These are phyloP conservation scores for Pseudonectria foliicola DNA, from an alignment of 2,329 filamentous ascomycete species.

Conservation along the genomic window DNA sequence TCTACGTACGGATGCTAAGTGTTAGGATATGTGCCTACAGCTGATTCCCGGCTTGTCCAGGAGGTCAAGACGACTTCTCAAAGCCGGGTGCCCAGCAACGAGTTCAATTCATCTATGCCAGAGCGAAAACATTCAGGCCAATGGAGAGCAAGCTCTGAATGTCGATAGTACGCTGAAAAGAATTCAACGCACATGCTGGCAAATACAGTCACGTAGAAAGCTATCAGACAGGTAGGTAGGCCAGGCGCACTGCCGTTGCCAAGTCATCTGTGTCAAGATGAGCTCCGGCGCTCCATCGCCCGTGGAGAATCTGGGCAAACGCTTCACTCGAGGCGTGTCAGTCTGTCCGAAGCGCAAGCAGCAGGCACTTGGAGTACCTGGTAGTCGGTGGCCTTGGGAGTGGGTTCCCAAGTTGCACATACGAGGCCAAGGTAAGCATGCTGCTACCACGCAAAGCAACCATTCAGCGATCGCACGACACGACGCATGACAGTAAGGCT, in stretches of 20 bases:
- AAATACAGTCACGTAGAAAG: slow-evolving; percentile 14
- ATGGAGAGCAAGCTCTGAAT: slow-evolving; percentile 38
- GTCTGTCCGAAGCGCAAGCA: too few species aligned
- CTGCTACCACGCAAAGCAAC: too few species aligned
- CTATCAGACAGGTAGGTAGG: slow-evolving; percentile 1
- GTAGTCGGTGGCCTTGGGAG: too few species aligned
- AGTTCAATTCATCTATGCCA: slow-evolving; percentile 46
- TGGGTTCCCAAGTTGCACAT: too few species aligned
- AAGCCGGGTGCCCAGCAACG: slow-evolving; percentile 51
- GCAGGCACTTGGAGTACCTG: too few species aligned
- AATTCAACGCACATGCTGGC: slow-evolving; percentile 30
- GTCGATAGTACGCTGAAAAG: slow-evolving; percentile 37
- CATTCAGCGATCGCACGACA: too few species aligned
- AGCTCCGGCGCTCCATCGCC: background rate
- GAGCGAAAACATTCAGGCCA: slow-evolving; percentile 49
- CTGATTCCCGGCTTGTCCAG: slow-evolving; percentile 50
- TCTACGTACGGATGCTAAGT: background rate
- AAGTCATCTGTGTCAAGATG: background rate
- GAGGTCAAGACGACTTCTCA: slow-evolving; percentile 49
- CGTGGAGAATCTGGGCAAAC: background rate
- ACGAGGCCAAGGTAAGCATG: too few species aligned
- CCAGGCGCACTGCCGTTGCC: background rate
- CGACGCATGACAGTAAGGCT: too few species aligned
- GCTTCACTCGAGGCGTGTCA: too few species aligned
- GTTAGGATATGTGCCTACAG: slow-evolving; percentile 45